A percentile compares a stretch with the other conserved stretches of the same genome.
phyloP scores from a whole-genome alignment of 495 filamentous ascomycete species.

The Penicillium herquei region DNA sequence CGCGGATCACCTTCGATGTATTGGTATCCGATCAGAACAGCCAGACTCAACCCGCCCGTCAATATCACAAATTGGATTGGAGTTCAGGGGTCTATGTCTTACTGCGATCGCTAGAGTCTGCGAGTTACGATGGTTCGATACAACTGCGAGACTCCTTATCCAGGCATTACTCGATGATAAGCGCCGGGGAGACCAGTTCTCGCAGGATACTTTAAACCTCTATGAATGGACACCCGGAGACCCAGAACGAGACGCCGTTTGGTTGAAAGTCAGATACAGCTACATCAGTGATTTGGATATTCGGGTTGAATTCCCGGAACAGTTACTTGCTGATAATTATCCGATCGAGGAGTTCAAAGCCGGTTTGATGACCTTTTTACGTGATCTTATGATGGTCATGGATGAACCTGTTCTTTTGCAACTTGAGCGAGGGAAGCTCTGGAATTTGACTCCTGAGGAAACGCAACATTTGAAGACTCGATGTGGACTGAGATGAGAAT shows the following conservation, averaged over 20 bases:
- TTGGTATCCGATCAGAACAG: background rate
- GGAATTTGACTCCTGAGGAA: slow-evolving; percentile 34
- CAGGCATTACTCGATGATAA: slow-evolving; percentile 52
- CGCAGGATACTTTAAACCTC: slow-evolving; percentile 22
- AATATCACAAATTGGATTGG: slow-evolving; percentile 40
- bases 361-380: slow-evolving; percentile 27
- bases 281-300: slow-evolving; percentile 15
- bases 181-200: slow-evolving; percentile 19
- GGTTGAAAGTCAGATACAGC: slow-evolving; percentile 9
- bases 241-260: slow-evolving; percentile 3
- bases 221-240: slow-evolving; percentile 27
- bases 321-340: slow-evolving; percentile 8
- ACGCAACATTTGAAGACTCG: slow-evolving; percentile 31
- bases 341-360: slow-evolving; percentile 22
- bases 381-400: slow-evolving; percentile 34
- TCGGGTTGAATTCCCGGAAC: background rate
- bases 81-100: slow-evolving; percentile 50
- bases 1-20: slow-evolving; percentile 12
- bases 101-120: slow-evolving; percentile 24
- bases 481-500: slow-evolving; percentile 25
- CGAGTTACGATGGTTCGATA: slow-evolving; percentile 37
- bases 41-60: slow-evolving; percentile 6
- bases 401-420: slow-evolving; percentile 43
- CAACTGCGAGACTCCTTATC: slow-evolving; percentile 47
- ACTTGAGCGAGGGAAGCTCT: slow-evolving; percentile 42